Evolutionary conservation across 2,329 filamentous ascomycete species (phyloP).

Genomic region (Trichoderma cornu-damae): DNA sequence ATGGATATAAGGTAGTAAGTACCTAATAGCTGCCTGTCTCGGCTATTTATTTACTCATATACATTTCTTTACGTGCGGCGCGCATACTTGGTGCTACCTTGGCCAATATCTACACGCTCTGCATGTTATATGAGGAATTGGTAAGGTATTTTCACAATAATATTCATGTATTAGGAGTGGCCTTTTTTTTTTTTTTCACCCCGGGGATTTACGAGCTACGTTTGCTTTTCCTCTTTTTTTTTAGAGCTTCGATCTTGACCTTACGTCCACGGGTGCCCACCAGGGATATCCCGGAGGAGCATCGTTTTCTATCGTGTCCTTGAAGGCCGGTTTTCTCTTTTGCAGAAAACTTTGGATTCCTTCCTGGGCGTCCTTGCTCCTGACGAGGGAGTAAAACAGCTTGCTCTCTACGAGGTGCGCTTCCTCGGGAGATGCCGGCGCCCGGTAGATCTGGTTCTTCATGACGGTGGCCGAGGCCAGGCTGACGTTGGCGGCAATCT

Average conservation of each 20-base stretch:
- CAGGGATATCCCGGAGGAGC: conserved; percentile 59
- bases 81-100: too few species aligned
- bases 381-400: conserved; percentile 58
- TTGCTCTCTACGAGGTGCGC: conserved; percentile 65
- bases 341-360: conserved; percentile 65
- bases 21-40: too few species aligned
- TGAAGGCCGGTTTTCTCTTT: conserved; percentile 60
- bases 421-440: conserved; percentile 56
- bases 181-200: neutral
- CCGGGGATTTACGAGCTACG: neutral
- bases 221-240: neutral
- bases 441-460: conserved; percentile 65
- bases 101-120: too few species aligned
- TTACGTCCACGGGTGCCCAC: conserved; percentile 52
- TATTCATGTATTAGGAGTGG: too few species aligned
- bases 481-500: conserved; percentile 63
- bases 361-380: conserved; percentile 56
- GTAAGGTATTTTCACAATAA: too few species aligned
- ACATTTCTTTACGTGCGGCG: neutral
- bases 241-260: conserved; percentile 28
- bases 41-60: too few species aligned
- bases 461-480: conserved; percentile 60
- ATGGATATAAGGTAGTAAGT: too few species aligned
- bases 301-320: conserved; percentile 55
- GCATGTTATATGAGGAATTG: too few species aligned